Base-by-base conservation (phyloP, 2,329 filamentous ascomycete genomes). In the Pseudogymnoascus sp. region DNA sequence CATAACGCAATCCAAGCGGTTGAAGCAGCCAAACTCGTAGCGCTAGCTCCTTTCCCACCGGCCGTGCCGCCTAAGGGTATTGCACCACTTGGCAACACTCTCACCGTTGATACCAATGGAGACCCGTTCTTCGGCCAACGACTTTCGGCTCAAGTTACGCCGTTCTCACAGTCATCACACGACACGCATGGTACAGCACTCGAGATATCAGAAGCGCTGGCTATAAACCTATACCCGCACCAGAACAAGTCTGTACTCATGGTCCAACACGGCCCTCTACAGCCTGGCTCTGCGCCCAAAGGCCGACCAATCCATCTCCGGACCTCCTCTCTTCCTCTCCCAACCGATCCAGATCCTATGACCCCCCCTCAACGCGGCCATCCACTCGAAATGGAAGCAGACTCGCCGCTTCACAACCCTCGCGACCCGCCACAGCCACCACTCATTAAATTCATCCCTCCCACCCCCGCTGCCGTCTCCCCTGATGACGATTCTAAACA, bases 231-330 rank as follows among this genome's bases (percentile, higher is more conserved):
- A 68, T 86, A 82, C 67, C 79, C 82, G 18, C 85, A 88, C 66
- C 84, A 87, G 68, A 87, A 87, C 67, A 85, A 80, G 59, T 88
- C 85, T 4, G 75, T 88, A 10, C 72, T 86, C 44, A 79, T 87
- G 73, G 81, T 87, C 11, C 65, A 73, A 50, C 70, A 72, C 31
- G 37, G 23, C 14, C 40, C 60, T 38, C 5, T 33, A 5, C n/a
- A 25, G 4, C 60, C 40, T 53, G 23, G 42, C 12, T 8, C 12
- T 60, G 35, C 12, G 33, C 18, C 18, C 5, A 38, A 60, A 18
- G 59, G 59, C 10, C 33, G 35, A 25, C 38, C 50, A 33, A 56
- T 56, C 16, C 50, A 56, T 56, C 50, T 56, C 16, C 50, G 50
- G 10, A 56, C 50, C 28, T 18, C 50, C 28, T 56, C 50, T 5